Evolutionary conservation across 306 rosid genomes (phyloP).

Genomic region (Parietaria judaica): DNA sequence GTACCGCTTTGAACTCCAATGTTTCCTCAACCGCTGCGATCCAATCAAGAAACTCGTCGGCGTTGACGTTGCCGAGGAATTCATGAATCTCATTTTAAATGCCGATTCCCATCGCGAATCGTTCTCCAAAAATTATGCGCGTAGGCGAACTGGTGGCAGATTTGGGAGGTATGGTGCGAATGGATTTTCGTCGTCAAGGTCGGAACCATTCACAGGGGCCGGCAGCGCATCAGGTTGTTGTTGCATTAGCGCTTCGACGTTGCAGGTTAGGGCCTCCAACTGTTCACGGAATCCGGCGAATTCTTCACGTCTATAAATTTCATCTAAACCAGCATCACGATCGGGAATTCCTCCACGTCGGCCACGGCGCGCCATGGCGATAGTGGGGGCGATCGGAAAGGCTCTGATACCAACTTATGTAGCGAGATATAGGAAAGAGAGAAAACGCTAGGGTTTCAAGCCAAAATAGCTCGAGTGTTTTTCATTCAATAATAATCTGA

Average conservation of each 20-base stretch:
- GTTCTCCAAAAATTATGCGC: neutral
- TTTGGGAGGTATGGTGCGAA: neutral
- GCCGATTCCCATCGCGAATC: neutral
- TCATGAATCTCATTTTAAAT: neutral
- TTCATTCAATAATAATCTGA: too few relatives aligned
- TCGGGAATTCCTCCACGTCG: too few relatives aligned
- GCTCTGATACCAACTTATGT: too few relatives aligned
- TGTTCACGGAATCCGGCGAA: neutral
- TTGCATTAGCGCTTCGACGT: neutral
- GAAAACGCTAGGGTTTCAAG: too few relatives aligned
- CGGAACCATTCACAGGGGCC: neutral
- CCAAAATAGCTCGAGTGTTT: too few relatives aligned
- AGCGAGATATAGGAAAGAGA: too few relatives aligned
- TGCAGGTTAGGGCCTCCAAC: neutral
- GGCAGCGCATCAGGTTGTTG: neutral
- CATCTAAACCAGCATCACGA: neutral
- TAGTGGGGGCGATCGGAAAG: too few relatives aligned
- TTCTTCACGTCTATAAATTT: neutral
- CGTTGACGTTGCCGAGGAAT: neutral
- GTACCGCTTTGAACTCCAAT: neutral
- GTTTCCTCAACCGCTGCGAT: neutral
- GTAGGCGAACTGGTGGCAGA: neutral
- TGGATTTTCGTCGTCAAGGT: neutral
- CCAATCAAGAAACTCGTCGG: neutral
- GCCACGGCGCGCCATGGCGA: too few relatives aligned